Conservation (phyloP, 2,329 filamentous ascomycete genomes). For the Chlorencoelia australis region DNA sequence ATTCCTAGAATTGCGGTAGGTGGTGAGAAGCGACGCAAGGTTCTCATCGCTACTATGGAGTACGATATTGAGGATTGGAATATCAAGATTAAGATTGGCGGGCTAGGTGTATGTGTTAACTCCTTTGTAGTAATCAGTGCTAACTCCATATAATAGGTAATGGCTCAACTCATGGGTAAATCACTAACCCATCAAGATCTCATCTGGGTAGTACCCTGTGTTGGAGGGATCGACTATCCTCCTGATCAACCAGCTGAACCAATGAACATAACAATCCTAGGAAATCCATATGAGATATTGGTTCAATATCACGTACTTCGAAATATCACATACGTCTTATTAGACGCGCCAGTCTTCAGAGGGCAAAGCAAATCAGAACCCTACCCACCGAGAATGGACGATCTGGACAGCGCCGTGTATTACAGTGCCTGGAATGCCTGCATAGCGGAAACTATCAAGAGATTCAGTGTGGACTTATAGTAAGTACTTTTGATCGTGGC, state of each 20-base stretch:
- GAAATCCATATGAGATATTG: slow-evolving; percentile 47
- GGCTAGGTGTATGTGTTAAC: slow-evolving; percentile 58
- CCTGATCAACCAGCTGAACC: slow-evolving; percentile 46
- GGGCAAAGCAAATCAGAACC: slow-evolving; percentile 51
- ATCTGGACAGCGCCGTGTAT: slow-evolving; percentile 56
- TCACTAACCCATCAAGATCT: slow-evolving; percentile 53
- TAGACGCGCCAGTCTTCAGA: slow-evolving; percentile 49
- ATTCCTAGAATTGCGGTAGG: too few relatives aligned
- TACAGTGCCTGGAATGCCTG: slow-evolving; percentile 63
- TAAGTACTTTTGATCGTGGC: too few relatives aligned
- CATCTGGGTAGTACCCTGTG: slow-evolving; percentile 53
- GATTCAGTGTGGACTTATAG: slow-evolving; percentile 20
- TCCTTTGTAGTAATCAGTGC: too few relatives aligned
- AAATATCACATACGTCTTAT: slow-evolving; percentile 58
- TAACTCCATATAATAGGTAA: too few relatives aligned
- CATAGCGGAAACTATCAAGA: slow-evolving; percentile 50
- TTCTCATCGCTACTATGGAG: slow-evolving; percentile 60
- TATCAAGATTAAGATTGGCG: slow-evolving; percentile 62
- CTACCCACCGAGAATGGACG: slow-evolving; percentile 58
- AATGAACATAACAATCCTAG: slow-evolving; percentile 52
- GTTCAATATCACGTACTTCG: slow-evolving; percentile 52
- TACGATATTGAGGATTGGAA: slow-evolving; percentile 61
- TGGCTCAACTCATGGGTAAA: slow-evolving; percentile 42
- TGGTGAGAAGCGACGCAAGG: slow-evolving; percentile 31
- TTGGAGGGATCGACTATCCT: slow-evolving; percentile 55